Evolutionary conservation across 495 filamentous ascomycete genomes (phyloP), one percentile per base, ranked within the genome.

Genomic region (Elasticomyces elasticus): DNA sequence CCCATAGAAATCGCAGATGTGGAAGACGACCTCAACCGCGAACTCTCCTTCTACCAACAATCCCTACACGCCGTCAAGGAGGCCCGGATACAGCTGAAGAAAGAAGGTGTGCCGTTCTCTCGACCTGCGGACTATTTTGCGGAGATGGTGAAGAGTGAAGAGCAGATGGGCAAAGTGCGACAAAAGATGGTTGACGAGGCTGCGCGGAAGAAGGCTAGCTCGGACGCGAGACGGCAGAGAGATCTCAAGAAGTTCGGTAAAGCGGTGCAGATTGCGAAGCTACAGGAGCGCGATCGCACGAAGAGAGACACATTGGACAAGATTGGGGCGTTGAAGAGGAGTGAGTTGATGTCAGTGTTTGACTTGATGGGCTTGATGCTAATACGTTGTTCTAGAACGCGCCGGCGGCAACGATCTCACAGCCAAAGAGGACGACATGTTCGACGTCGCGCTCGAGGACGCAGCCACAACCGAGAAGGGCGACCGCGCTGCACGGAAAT

Each of bases 171-270:
- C 62, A 85, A 83, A 74, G 87, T 98, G 69, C 94, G 92, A 77
- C 79, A 81, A 68, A 95, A 94, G 78, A 74, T 97, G 64, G 78
- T 90, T 55, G 91, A 96, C 59, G 89, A 91, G 68, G 92, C 91
- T 10, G 86, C 90, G 27, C 72, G 76, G 47, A 95, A 92, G 78
- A 95, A 95, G 77, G 91, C 94, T 1, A 78, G 87, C 6, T 81
- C 84, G 19, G 92, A 98, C 69, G 92, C 92, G 24, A 80, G 88
- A 66, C 85, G 86, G 72, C 89, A 86, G 76, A 76, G 92, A 54
- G 92, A 98, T 71, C 74, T 96, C 59, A 97, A 95, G 83, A 97
- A 96, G 72, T 98, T 97, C 71, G 92, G 92, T 59, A 98, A 98
- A 75, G 87, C 95, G 73, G 92, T 97, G 56, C 92, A 98, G 76